Percentiles rank a stretch among this genome's conserved stretches.
Evolutionary conservation across 805 yeast genomes (phyloP).

Genomic region (Pichia eremophila): DNA sequence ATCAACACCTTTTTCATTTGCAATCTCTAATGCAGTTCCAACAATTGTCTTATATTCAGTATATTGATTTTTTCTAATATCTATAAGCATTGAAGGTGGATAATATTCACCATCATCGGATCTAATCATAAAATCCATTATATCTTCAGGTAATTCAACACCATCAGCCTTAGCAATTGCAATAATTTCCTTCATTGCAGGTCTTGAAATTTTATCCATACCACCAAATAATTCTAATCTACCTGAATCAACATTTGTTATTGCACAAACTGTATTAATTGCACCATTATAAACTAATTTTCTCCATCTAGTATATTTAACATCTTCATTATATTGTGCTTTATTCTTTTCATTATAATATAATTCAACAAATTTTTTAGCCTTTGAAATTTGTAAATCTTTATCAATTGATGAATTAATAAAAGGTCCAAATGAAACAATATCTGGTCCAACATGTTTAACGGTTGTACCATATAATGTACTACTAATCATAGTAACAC

Average conservation of each 20-base stretch:
- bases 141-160: slow-evolving; percentile 26
- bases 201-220: slow-evolving; percentile 22
- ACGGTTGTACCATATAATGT: slow-evolving; percentile 24
- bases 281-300: slow-evolving; percentile 41
- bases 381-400: slow-evolving; percentile 20
- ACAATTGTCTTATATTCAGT: slow-evolving; percentile 35
- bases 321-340: slow-evolving; percentile 26
- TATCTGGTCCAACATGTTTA: slow-evolving; percentile 28
- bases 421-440: slow-evolving; percentile 27
- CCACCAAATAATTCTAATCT: slow-evolving; percentile 25
- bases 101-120: slow-evolving; percentile 33
- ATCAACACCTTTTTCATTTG: slow-evolving; percentile 21
- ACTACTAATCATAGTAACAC: slow-evolving; percentile 31
- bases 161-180: slow-evolving; percentile 42
- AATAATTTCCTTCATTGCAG: slow-evolving; percentile 37
- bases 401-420: slow-evolving; percentile 24
- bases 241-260: slow-evolving; percentile 33
- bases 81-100: slow-evolving; percentile 42
- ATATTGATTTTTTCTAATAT: slow-evolving; percentile 31
- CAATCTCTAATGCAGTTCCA: slow-evolving; percentile 31
- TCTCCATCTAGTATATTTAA: slow-evolving; percentile 35
- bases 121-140: slow-evolving; percentile 31
- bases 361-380: slow-evolving; percentile 25
- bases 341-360: slow-evolving; percentile 26
- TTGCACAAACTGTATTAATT: slow-evolving; percentile 35